Conservation (phyloP, 768 basidiomycete genomes). For the Lentinula boryana region DNA sequence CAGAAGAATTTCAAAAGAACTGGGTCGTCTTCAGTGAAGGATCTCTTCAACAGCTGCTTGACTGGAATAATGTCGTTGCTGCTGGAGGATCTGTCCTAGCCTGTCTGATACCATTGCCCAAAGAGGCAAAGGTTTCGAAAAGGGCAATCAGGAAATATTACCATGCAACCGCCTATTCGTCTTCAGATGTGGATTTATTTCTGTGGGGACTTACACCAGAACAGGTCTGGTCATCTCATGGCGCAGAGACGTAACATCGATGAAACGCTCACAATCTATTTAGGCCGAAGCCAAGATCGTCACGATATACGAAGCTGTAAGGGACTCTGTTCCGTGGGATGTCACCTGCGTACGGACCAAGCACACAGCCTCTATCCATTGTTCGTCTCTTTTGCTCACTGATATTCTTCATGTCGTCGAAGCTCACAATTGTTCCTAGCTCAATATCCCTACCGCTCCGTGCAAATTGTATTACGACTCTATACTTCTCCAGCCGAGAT, state of each 20-base stretch:
- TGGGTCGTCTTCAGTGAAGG: constrained; percentile 62
- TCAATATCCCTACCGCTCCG: constrained; percentile 62
- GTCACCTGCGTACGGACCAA: constrained; percentile 62
- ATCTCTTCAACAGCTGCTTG: constrained; percentile 48
- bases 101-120: constrained; percentile 46
- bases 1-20: constrained; percentile 59
- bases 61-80: constrained; percentile 61
- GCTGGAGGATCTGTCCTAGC: constrained; percentile 59
- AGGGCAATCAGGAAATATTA: constrained; percentile 52
- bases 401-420: background rate
- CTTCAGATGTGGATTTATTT: constrained; percentile 61
- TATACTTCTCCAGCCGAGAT: constrained; percentile 61
- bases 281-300: constrained; percentile 57
- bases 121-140: constrained; percentile 44
- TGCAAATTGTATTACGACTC: constrained; percentile 61
- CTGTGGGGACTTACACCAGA: constrained; percentile 53
- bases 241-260: background rate
- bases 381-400: constrained; percentile 23
- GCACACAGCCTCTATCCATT: constrained; percentile 61
- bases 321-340: constrained; percentile 64
- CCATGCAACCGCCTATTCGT: constrained; percentile 48
- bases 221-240: constrained; percentile 27
- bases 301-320: constrained; percentile 54
- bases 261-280: background rate
- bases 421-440: constrained; percentile 22